Percentiles rank a stretch among this genome's conserved stretches.
phyloP scores from a whole-genome alignment of 129 eudicot genomes.

The Artemisia annua region DNA sequence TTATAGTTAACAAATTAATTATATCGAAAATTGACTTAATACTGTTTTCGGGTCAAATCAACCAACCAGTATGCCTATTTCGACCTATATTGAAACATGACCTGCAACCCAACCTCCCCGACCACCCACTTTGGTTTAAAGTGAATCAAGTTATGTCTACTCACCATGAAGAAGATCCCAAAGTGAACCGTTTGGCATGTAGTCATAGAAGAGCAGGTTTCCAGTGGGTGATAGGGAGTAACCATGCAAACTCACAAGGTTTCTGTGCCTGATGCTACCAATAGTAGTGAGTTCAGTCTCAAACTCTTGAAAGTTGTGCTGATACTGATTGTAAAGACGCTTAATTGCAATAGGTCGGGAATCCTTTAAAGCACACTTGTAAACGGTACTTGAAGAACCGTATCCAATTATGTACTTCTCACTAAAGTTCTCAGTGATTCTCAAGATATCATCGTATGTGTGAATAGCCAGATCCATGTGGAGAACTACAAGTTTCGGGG shows the following conservation, averaged over 20 bases:
- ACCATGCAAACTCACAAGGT: conserved; percentile 85
- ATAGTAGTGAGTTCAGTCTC: conserved; percentile 77
- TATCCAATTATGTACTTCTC: conserved; percentile 79
- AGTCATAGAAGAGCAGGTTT: conserved; percentile 80
- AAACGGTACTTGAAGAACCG: conserved; percentile 96
- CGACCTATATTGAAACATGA: neutral
- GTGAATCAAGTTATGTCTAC: neutral
- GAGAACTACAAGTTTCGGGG: conserved; percentile 75
- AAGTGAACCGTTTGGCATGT: conserved; percentile 94
- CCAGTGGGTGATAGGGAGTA: conserved; percentile 76
- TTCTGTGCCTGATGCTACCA: conserved; percentile 85
- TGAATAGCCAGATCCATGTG: conserved; percentile 90
- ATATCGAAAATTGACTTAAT: too few species aligned
- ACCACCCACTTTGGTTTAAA: neutral
- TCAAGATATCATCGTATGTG: conserved; percentile 77
- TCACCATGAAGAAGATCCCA: conserved; percentile 97
- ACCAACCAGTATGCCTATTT: too few species aligned
- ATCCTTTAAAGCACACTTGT: conserved; percentile 68
- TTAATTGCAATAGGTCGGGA: conserved; percentile 89
- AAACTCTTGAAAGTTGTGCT: conserved; percentile 63
- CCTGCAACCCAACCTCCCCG: neutral
- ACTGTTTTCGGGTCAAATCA: too few species aligned
- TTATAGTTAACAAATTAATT: too few species aligned
- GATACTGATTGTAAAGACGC: conserved; percentile 70
- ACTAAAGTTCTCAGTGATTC: conserved; percentile 73